Base-by-base conservation (phyloP, 2,329 filamentous ascomycete species). In the Fusarium brachygibbosum region DNA sequence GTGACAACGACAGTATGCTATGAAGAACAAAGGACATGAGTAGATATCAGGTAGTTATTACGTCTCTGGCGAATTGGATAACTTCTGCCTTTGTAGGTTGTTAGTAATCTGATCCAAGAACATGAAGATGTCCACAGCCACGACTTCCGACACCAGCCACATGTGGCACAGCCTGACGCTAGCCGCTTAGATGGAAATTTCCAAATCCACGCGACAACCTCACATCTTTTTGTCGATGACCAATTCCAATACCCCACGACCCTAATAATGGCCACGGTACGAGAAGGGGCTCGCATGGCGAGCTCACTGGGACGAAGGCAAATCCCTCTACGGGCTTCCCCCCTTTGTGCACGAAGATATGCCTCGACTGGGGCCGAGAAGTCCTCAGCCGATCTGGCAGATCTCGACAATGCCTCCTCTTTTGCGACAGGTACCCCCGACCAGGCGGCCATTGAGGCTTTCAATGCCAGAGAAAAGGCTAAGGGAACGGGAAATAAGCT, bases 391-490 rank as follows among this genome's bases (percentile, higher is more conserved):
- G 76, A 72, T 35, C 76, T 86, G 40, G 73, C 77, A 46, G 86
- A 88, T 63, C 80, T 88, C 63, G 86, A 88, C 72, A 68, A 77
- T 38, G 80, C 83, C 34, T 87, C 86, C 52, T 83, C 85, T 32
- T 81, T 88, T 70, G 72, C 74, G 35, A 78, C 80, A 19, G 82
- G 84, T 23, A 69, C 77, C 16, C 81, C 82, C 16, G 79, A 81
- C 37, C 75, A 78, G 31, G 76, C 76, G 44, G 70, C 77, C 16
- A 73, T 81, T 25, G 76, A 84, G 64, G 70, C 76, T n/a, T 84
- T 84, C 74, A 74, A 80, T 63, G 78, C 78, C 37, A 77, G 78
- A 55, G 79, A 80, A 62, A 79, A 79, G 12, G 68, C 74, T 19
- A 66, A 63, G 5, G 70, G 79, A 52, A 78, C 81, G 69, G 76